Evolutionary conservation across 1,284 basidiomycete genomes (phyloP).

Genomic region (Leccinum fallax): DNA sequence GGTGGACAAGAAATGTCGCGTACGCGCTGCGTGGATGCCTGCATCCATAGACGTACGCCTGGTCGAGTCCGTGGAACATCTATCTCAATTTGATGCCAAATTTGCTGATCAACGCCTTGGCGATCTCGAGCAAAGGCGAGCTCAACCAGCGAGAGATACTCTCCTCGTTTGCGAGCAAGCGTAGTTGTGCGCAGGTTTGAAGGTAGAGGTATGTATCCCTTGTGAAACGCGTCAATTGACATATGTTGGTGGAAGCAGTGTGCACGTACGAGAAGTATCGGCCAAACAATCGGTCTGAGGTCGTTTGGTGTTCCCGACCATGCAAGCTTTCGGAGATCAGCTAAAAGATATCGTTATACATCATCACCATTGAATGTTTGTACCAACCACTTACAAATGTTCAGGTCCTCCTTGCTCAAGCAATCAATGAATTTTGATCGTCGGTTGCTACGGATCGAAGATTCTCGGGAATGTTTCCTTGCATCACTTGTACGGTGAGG

Average conservation of each 20-base stretch:
- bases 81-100: constrained; percentile 99
- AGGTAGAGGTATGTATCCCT: constrained; percentile 93
- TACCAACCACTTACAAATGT: constrained; percentile 58
- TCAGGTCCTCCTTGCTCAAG: constrained; percentile 68
- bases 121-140: constrained; percentile 89
- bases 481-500: constrained; percentile 34
- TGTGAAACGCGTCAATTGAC: constrained; percentile 9
- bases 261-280: constrained; percentile 80
- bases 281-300: constrained; percentile 93
- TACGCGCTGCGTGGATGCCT: constrained; percentile 83
- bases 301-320: constrained; percentile 94
- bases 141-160: constrained; percentile 89
- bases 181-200: constrained; percentile 77
- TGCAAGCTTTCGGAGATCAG: constrained; percentile 85
- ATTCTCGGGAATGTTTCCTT: constrained; percentile 67
- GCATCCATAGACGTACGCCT: constrained; percentile 90
- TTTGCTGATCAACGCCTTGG: constrained; percentile 86
- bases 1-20: constrained; percentile 25
- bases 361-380: neutral
- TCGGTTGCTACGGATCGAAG: constrained; percentile 74
- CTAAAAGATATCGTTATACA: constrained; percentile 39
- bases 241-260: neutral
- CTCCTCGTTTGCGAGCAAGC: constrained; percentile 86
- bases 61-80: constrained; percentile 94
- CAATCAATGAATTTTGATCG: constrained; percentile 76